phyloP scores from a whole-genome alignment of 2,329 filamentous ascomycete species.

The Microdochium trichocladiopsis region DNA sequence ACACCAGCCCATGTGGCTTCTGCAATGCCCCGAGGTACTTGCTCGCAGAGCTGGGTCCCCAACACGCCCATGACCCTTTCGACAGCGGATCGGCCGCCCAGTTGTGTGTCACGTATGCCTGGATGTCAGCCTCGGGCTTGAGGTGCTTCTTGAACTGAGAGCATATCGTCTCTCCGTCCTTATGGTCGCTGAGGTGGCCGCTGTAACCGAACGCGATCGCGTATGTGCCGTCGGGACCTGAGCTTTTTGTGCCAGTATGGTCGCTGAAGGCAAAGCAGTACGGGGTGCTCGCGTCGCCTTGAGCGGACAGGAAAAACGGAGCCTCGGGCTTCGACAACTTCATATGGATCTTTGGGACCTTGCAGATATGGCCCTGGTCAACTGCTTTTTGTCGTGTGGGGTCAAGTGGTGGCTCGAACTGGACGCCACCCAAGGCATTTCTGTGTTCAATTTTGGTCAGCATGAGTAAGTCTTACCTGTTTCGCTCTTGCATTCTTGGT shows the following conservation, averaged over 20 bases:
- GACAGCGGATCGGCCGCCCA: not conserved
- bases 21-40: not conserved
- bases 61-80: not conserved
- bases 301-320: not conserved
- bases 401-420: constrained; percentile 11
- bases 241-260: not conserved
- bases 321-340: not conserved
- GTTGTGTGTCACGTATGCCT: not conserved
- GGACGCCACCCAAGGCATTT: not conserved
- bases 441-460: not conserved
- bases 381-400: not conserved
- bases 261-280: not conserved
- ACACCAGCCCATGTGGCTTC: constrained; percentile 7
- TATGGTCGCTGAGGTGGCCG: not conserved
- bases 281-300: not conserved
- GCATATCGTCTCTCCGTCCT: constrained; percentile 8
- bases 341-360: not conserved
- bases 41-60: too few species aligned
- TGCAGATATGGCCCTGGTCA: not conserved
- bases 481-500: too few species aligned
- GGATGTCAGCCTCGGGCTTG: constrained; percentile 13
- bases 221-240: not conserved
- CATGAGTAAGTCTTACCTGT: not conserved
- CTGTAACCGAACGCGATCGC: not conserved
- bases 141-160: constrained; percentile 20